Evolutionary conservation across 2,329 filamentous ascomycete species (phyloP).

Genomic region (Nectriaceae sp.): DNA sequence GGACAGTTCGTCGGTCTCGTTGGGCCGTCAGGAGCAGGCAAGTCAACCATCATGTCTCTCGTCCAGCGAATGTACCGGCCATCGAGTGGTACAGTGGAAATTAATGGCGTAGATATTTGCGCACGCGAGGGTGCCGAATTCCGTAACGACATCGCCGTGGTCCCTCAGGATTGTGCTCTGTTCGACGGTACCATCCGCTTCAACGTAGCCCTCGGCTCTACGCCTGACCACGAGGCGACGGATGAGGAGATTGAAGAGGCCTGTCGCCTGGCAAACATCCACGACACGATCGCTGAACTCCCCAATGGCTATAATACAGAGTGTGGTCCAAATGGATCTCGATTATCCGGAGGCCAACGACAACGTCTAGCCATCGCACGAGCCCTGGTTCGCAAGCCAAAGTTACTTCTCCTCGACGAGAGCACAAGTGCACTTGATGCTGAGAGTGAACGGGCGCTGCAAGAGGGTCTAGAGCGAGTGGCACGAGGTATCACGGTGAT

Average conservation of each 20-base stretch:
- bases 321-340: conserved; percentile 71
- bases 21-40: conserved; percentile 66
- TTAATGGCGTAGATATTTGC: conserved; percentile 50
- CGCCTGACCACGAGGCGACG: conserved; percentile 55
- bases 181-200: conserved; percentile 59
- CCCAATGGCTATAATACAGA: conserved; percentile 68
- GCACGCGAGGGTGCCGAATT: conserved; percentile 45
- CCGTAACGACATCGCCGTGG: conserved; percentile 55
- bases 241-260: conserved; percentile 66
- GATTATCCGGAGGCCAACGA: conserved; percentile 76
- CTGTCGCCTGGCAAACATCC: conserved; percentile 69
- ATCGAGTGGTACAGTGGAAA: conserved; percentile 40
- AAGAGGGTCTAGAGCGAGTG: conserved; percentile 64
- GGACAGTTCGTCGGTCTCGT: conserved; percentile 66
- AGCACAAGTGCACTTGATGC: conserved; percentile 78
- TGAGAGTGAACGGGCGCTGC: conserved; percentile 66
- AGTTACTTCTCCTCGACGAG: conserved; percentile 78
- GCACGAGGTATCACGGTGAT: conserved; percentile 57
- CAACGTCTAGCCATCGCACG: conserved; percentile 79
- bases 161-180: conserved; percentile 59
- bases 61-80: conserved; percentile 53
- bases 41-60: conserved; percentile 64
- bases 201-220: conserved; percentile 57
- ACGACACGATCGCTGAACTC: conserved; percentile 64
- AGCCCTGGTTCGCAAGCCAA: conserved; percentile 70